Evolutionary conservation across 176 grass and related monocot genomes (phyloP), one percentile per base, ranked within the genome.

Genomic region (Stipa capillata): DNA sequence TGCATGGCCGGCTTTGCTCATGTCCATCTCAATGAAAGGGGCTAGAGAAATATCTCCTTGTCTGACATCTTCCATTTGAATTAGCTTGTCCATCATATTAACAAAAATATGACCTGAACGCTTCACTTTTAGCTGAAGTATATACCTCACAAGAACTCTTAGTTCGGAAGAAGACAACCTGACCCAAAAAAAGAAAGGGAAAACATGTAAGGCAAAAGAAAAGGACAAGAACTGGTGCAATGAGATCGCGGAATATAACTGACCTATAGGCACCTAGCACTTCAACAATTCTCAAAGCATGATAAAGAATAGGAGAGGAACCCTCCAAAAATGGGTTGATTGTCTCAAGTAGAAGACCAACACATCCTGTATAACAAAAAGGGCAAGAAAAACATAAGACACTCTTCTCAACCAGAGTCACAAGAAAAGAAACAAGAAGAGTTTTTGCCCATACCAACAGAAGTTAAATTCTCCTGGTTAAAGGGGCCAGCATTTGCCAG

Each of bases 391-490:
- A 84, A 48, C 34, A 78, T 88, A 55, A 88, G 59, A 34, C 39
- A 20, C 11, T 52, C 29, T 45, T 63, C n/a, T 54, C 35, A 63
- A 81, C 65, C 8, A 8, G 34, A 84, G 13, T 79, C 20, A 28
- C 13, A 60, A 53, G 23, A 79, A 79, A 79, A 83, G 56, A 68
- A 76, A 68, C 80, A 79, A 75, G 32, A 84, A 77, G 28, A 31
- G 90, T 8, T 79, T 59, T 21, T 61, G 66, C 36, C 25, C 93
- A 69, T 89, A 99, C 97, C 97, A 77, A 95, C 97, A 82, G 90
- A 91, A 93, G 92, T 96, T 81, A 99, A 87, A 83, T 96, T 99
- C 67, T 99, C 97, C 79, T 93, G 92, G 86, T 99, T 99, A 70
- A 91, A 99, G 60, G 90, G 88, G 24, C 92, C 90, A 82, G 90